Base-by-base conservation (phyloP, 352 stramenopile species). In the Peronospora farinosa region DNA sequence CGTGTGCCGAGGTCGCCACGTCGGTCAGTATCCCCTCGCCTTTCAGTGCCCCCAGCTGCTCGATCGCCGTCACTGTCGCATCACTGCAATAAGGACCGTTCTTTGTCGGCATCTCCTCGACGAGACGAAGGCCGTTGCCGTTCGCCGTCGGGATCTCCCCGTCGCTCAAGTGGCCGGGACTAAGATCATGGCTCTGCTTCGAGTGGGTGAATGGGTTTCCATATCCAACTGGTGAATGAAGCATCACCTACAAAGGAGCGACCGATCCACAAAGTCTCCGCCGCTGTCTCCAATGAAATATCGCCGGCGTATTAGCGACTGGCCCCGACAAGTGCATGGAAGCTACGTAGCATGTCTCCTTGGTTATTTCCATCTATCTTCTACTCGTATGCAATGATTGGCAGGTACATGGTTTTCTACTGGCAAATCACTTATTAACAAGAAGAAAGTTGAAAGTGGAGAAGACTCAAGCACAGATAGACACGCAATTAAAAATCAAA, bases 81-180 rank as follows among this genome's bases (percentile, higher is more conserved):
- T 17, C 54, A 46, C 8, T 74, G 64, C 13, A 77, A 64, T 23
- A 72, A 69, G 17, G 65, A 59, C 27, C 69, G 73, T 27, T 85
- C 76, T 50, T 69, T 47, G 54, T 87, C 77, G 16, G 57, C 64
- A 11, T 70, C 62, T 32, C 51, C 57, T 19, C 62, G 57, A 60
- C 66, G 65, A 55, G 60, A 72, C 57, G 64, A 79, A 33, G 57
- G 52, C 40, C 58, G 64, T 33, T 73, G 58, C 36, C 73, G 69
- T n/a, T 88, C 74, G 50, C 77, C 78, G 7, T 84, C 69, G 19
- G 69, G 68, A 21, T 84, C 72, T 8, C 74, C 77, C 7, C 67
- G 59, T 37, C 65, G 60, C 40, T 60, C 53, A 23, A 62, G 52
- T 42, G 60, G 63, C 30, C 66, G 62, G 27, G 70, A 85, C 48